phyloP scores from a whole-genome alignment of 2,329 filamentous ascomycete genomes.

The Colletotrichum endophyticum region DNA sequence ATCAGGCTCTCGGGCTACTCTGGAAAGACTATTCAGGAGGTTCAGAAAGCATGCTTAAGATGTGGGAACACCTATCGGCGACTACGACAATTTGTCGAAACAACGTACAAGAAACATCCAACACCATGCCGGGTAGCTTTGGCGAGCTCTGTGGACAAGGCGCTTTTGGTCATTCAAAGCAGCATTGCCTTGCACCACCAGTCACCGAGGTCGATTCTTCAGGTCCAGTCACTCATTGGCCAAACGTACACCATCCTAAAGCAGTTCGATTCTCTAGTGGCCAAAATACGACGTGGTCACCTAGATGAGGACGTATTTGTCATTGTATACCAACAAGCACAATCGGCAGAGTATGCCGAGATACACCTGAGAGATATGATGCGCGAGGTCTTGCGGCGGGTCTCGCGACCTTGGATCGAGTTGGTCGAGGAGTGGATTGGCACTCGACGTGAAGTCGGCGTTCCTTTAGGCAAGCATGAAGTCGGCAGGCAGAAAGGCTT shows the following conservation, averaged over 20 bases:
- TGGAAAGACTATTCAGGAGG: constrained; percentile 47
- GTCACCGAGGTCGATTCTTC: constrained; percentile 52
- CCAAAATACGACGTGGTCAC: constrained; percentile 45
- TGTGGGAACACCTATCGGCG: constrained; percentile 53
- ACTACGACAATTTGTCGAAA: constrained; percentile 51
- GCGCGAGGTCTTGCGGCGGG: constrained; percentile 68
- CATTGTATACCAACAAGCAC: constrained; percentile 64
- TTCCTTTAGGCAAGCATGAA: constrained; percentile 54
- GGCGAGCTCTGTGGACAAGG: constrained; percentile 51
- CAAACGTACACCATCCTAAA: constrained; percentile 53
- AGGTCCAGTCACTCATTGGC: constrained; percentile 55
- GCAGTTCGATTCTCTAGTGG: constrained; percentile 57
- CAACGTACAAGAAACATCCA: constrained; percentile 47
- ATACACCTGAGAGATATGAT: constrained; percentile 67
- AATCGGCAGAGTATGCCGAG: constrained; percentile 68
- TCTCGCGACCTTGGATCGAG: constrained; percentile 70
- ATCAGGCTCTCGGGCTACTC: constrained; percentile 64
- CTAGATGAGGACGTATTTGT: constrained; percentile 68
- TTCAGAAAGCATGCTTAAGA: constrained; percentile 51
- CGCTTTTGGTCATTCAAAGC: constrained; percentile 54
- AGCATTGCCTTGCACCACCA: constrained; percentile 50
- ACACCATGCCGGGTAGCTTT: constrained; percentile 57
- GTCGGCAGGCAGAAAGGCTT: constrained; percentile 59
- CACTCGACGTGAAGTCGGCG: constrained; percentile 61
- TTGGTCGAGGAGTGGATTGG: constrained; percentile 79